phyloP scores from a whole-genome alignment of 129 eudicot genomes.

The Kitagawia praeruptora region DNA sequence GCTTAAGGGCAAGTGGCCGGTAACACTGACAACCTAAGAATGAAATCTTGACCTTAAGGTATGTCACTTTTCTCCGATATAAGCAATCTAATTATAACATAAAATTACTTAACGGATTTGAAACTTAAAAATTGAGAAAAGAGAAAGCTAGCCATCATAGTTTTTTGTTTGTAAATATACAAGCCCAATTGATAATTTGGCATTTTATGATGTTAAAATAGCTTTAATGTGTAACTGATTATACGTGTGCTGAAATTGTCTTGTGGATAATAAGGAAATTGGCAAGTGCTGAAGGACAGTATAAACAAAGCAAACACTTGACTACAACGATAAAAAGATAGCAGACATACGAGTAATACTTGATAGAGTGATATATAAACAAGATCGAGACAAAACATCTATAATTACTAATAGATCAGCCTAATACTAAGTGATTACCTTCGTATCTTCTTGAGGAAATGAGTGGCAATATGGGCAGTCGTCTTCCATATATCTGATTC shows the following conservation, averaged over 20 bases:
- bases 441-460: background rate
- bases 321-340: background rate
- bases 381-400: background rate
- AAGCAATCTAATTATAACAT: background rate
- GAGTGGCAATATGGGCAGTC: background rate
- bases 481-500: constrained; percentile 7
- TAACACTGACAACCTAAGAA: background rate
- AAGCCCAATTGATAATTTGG: background rate
- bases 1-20: background rate
- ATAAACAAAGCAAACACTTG: background rate
- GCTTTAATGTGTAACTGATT: background rate
- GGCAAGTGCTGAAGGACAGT: background rate
- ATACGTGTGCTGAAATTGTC: background rate
- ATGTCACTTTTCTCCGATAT: background rate
- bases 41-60: background rate
- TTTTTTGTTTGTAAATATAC: background rate
- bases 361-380: background rate
- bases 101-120: background rate
- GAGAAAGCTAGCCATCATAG: background rate
- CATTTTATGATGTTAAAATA: background rate
- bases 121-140: background rate
- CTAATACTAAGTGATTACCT: background rate
- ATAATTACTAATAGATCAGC: background rate
- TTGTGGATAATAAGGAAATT: background rate
- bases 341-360: background rate